phyloP scores from a whole-genome alignment of 169 alveolate genomes.

The Babesia gibsoni region DNA sequence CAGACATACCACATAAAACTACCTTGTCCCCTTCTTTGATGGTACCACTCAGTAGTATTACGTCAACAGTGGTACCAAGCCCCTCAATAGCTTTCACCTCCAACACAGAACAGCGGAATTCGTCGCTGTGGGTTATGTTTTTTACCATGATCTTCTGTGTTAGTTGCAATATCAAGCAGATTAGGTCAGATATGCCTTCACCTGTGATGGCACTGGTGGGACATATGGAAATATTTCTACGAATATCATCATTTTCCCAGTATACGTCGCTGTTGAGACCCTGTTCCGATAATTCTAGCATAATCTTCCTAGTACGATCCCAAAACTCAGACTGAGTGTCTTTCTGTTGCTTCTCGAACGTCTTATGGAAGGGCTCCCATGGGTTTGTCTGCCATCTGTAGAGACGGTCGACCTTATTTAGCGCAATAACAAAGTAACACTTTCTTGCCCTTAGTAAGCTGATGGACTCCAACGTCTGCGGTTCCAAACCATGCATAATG shows the following conservation, averaged over 20 bases:
- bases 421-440: constrained; percentile 98
- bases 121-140: constrained; percentile 81
- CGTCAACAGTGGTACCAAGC: constrained; percentile 99
- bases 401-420: constrained; percentile 96
- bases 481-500: constrained; percentile 99
- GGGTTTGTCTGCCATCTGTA: constrained; percentile 91
- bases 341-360: constrained; percentile 83
- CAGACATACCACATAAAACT: constrained; percentile 93
- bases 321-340: constrained; percentile 86
- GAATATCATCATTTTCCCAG: constrained; percentile 93
- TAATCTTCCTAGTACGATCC: constrained; percentile 73
- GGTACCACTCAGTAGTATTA: constrained; percentile 94
- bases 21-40: constrained; percentile 94
- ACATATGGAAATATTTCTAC: constrained; percentile 91
- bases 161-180: constrained; percentile 87
- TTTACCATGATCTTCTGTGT: constrained; percentile 88
- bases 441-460: constrained; percentile 85
- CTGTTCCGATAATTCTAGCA: constrained; percentile 91
- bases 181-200: constrained; percentile 97
- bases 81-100: constrained; percentile 96
- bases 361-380: constrained; percentile 85
- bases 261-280: constrained; percentile 93
- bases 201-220: constrained; percentile 99
- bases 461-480: constrained; percentile 94
- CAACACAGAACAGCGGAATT: constrained; percentile 93